phyloP scores from a whole-genome alignment of 148 eudicot species.

The Diospyros lotus region DNA sequence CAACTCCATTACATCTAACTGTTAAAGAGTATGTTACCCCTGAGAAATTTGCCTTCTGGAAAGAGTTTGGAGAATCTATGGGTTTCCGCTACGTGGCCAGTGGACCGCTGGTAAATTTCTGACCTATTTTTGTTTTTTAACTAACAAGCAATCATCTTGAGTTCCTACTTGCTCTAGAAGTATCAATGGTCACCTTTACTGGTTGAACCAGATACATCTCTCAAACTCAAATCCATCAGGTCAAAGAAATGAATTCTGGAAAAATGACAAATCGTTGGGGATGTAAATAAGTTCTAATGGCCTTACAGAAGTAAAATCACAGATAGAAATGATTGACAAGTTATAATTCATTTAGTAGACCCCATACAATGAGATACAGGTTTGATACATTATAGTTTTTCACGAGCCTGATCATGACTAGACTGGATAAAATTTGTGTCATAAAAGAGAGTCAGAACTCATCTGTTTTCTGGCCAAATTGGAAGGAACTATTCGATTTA shows the following conservation, averaged over 20 bases:
- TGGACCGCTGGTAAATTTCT: slow-evolving; percentile 79
- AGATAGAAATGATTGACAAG: too few species aligned
- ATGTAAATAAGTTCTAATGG: too few species aligned
- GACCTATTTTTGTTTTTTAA: background rate
- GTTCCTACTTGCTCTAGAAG: background rate
- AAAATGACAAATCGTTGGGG: too few species aligned
- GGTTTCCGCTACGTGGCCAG: slow-evolving; percentile 98
- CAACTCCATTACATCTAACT: slow-evolving; percentile 90
- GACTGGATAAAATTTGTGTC: background rate
- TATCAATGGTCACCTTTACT: background rate
- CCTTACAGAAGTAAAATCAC: too few species aligned
- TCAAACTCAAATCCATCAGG: too few species aligned
- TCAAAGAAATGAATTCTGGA: too few species aligned
- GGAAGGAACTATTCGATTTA: background rate
- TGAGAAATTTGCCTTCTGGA: slow-evolving; percentile 81
- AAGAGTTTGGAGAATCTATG: slow-evolving; percentile 85
- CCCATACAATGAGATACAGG: too few species aligned
- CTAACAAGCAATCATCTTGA: background rate
- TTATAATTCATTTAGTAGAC: too few species aligned
- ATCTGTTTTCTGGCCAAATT: background rate
- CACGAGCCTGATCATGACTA: background rate
- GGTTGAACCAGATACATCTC: background rate
- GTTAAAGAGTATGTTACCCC: slow-evolving; percentile 92
- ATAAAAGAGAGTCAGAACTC: background rate
- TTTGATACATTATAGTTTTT: background rate